Evolutionary conservation across 345 rosid species (phyloP), one percentile per base, ranked within the genome.

Genomic region (Erodium maritimum): DNA sequence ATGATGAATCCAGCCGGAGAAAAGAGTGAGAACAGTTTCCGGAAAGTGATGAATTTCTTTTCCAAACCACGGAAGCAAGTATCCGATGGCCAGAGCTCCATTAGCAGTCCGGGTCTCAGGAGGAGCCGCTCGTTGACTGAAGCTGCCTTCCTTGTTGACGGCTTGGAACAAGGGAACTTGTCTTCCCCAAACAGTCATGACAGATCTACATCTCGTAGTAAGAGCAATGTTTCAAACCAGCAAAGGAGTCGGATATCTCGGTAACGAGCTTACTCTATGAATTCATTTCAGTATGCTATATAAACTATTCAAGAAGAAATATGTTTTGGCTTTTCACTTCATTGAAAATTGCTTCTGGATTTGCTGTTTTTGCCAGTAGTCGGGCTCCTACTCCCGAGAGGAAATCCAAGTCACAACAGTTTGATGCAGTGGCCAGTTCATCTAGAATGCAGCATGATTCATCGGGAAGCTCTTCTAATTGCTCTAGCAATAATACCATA

Each of bases 71-170:
- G 67, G 17, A 82, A 74, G 70, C 81, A 78, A 69, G 66, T 60
- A 60, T 58, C 72, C 68, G 88, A 80, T 65, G 67, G 60, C 45
- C 71, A 60, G 61, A 74, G 76, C 72, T 71, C 73, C 48, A 56
- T 69, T 56, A 16, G 65, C 12, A 57, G 60, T 65, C 69, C 85
- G 14, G 61, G 56, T 72, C 94, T 89, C 65, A 80, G 90, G 73
- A 80, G 89, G 77, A 87, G 97, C 75, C 88, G 79, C 61, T 93
- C 99, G 2, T 59, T 76, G 61, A 80, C 99, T 61, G 88, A 93
- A 0, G 79, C 89, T 23, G 80, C 83, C 59, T 77, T 80, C 76
- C 71, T 76, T 65, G 80, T 60, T 12, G 86, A 82, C 65, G 82
- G 60, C 55, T 61, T 67, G 37, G 81, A 65, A 64, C 80, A 72